phyloP scores from a whole-genome alignment of 2,329 filamentous ascomycete genomes.

The Eutypa lata region DNA sequence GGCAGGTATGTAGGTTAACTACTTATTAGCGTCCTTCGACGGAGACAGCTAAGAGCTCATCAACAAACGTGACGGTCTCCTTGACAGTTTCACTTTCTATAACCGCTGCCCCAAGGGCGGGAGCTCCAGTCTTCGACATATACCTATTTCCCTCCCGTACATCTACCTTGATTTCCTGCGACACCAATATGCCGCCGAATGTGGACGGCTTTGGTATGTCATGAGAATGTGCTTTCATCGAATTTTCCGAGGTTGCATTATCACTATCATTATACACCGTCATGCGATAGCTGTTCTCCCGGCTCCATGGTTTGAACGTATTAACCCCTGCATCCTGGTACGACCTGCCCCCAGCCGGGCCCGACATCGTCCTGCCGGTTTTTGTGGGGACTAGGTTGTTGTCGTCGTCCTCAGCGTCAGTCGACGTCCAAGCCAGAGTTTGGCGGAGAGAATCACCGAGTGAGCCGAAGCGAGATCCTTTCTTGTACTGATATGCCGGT shows the following conservation, averaged over 20 bases:
- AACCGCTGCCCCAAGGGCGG: constrained; percentile 24
- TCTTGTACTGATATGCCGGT: constrained; percentile 9
- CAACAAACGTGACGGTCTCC: constrained; percentile 28
- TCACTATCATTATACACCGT: constrained; percentile 3
- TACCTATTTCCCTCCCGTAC: constrained; percentile 21
- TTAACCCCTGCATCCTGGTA: too few species aligned
- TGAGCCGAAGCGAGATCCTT: constrained; percentile 5
- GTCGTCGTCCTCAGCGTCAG: too few species aligned
- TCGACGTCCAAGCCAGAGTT: too few species aligned
- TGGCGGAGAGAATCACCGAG: constrained; percentile 4
- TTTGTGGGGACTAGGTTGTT: too few species aligned
- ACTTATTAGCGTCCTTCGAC: too few species aligned
- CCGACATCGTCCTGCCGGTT: too few species aligned
- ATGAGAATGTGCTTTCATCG: too few species aligned
- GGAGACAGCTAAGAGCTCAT: constrained; percentile 26
- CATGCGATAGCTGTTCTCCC: constrained; percentile 2
- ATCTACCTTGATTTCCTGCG: constrained; percentile 59
- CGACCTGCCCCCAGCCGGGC: too few species aligned
- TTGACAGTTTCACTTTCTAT: constrained; percentile 32
- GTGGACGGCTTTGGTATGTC: constrained; percentile 13
- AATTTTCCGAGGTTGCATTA: constrained; percentile 11
- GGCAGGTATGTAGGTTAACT: too few species aligned
- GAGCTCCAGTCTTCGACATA: constrained; percentile 5
- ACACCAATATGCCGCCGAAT: constrained; percentile 59
- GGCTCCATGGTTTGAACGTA: constrained; percentile 31